phyloP scores from a whole-genome alignment of 176 grass and related monocot genomes.

The Melocanna baccifera region DNA sequence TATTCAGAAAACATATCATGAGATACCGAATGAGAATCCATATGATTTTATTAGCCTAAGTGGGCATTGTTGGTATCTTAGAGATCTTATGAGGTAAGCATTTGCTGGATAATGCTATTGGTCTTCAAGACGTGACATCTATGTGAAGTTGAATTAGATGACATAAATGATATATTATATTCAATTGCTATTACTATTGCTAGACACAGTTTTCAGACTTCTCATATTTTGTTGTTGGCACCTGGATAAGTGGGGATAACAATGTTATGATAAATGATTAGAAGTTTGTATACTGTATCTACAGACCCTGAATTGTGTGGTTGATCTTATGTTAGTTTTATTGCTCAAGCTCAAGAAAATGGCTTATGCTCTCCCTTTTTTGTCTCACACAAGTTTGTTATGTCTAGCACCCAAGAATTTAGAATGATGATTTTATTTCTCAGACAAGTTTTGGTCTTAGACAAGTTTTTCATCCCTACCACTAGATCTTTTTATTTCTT shows the following conservation, averaged over 20 bases:
- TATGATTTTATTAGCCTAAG: conserved; percentile 1
- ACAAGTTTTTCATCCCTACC: too few species aligned
- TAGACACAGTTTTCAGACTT: neutral
- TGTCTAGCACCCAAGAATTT: neutral
- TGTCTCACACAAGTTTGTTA: neutral
- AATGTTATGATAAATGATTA: neutral
- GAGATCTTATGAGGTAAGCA: neutral
- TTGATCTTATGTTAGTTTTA: neutral
- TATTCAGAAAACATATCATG: neutral
- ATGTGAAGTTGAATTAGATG: neutral
- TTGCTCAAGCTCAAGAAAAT: neutral
- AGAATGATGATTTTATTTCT: neutral
- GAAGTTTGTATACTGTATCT: neutral
- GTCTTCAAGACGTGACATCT: neutral
- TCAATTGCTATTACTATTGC: neutral
- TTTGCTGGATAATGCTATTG: conserved; percentile 6
- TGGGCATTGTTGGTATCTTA: neutral
- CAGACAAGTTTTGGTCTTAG: too few species aligned
- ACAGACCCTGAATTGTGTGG: neutral
- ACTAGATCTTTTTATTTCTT: too few species aligned
- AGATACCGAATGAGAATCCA: neutral
- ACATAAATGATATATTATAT: neutral
- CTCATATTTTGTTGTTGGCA: neutral
- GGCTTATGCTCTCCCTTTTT: neutral
- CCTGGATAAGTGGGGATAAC: neutral